These are phyloP conservation scores for Ichthyophthirius multifiliis DNA, from an alignment of 169 alveolate genomes.

Conservation along the genomic window DNA sequence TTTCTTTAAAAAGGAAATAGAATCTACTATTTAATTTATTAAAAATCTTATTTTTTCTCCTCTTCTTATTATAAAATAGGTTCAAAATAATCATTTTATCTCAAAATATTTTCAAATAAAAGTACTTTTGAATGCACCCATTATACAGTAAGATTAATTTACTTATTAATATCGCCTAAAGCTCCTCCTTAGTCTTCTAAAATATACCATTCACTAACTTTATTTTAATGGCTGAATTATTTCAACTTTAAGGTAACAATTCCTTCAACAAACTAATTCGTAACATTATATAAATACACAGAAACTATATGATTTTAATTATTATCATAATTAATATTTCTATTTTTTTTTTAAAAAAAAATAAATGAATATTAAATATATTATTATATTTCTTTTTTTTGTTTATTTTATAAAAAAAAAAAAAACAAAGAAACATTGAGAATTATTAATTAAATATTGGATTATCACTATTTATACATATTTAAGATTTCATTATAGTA, in stretches of 20 bases:
- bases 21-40: too few relatives aligned
- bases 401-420: too few relatives aligned
- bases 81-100: constrained; percentile 1
- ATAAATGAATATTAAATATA: not conserved
- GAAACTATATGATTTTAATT: not conserved
- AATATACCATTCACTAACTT: not conserved
- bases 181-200: constrained; percentile 4
- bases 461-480: not conserved
- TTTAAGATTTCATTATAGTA: not conserved
- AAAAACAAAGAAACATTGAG: not conserved
- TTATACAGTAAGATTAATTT: not conserved
- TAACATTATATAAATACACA: too few relatives aligned
- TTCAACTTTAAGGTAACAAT: not conserved
- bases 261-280: not conserved
- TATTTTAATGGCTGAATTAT: not conserved
- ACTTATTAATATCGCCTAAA: not conserved
- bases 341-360: not conserved
- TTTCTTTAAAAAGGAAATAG: too few relatives aligned
- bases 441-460: not conserved
- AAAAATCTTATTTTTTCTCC: too few relatives aligned
- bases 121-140: not conserved
- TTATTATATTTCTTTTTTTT: not conserved
- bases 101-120: not conserved
- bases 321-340: not conserved
- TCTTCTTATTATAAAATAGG: not conserved